phyloP scores from a whole-genome alignment of 2,329 filamentous ascomycete genomes.

The Gliomastix tumulicola region DNA sequence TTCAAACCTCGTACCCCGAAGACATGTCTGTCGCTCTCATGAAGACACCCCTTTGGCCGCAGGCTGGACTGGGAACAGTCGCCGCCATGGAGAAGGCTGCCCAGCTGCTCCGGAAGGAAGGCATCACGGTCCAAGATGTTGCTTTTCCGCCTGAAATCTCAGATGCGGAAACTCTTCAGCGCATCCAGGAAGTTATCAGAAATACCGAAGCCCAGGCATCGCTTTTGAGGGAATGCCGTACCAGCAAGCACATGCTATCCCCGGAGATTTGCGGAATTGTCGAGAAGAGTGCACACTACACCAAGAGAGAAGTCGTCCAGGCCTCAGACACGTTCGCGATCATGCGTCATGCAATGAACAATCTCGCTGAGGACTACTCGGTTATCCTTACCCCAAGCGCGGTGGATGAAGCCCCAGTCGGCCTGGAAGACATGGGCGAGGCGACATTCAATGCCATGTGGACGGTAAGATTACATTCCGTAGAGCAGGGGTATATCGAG shows the following conservation, averaged over 20 bases:
- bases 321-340: not conserved
- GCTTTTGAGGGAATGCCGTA: not conserved
- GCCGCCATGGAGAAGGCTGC: constrained; percentile 32
- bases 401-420: constrained; percentile 51
- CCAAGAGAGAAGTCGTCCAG: not conserved
- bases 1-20: constrained; percentile 29
- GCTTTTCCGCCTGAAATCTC: constrained; percentile 29
- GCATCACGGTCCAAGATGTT: constrained; percentile 50
- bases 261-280: not conserved
- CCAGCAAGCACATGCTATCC: not conserved
- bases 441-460: constrained; percentile 42
- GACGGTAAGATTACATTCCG: constrained; percentile 37
- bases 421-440: constrained; percentile 44
- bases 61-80: constrained; percentile 34
- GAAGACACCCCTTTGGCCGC: constrained; percentile 44
- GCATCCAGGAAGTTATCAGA: not conserved
- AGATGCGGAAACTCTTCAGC: not conserved
- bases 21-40: constrained; percentile 28
- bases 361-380: not conserved
- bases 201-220: not conserved
- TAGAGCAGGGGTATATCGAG: too few species aligned
- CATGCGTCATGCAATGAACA: not conserved
- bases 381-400: constrained; percentile 53
- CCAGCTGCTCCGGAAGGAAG: constrained; percentile 31
- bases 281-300: not conserved